These are phyloP conservation scores for Pelargonium nanum DNA, from an alignment of 345 rosid genomes.

Conservation along the genomic window DNA sequence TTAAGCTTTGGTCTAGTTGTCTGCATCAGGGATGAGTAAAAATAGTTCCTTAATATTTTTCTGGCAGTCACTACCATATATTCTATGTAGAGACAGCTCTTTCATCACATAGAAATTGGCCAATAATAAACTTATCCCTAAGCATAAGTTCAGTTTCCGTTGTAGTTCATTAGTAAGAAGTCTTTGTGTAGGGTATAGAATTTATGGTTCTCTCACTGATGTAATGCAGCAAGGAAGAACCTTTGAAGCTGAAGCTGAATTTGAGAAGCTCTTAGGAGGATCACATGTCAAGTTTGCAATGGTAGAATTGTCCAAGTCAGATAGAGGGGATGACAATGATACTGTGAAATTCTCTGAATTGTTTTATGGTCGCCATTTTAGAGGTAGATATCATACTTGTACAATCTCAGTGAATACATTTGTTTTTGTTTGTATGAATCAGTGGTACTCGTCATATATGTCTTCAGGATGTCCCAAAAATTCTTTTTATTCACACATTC, in stretches of 20 bases:
- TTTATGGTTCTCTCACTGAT: constrained; percentile 8
- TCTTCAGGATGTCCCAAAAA: constrained; percentile 7
- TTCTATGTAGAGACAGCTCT: background rate
- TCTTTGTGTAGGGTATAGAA: background rate
- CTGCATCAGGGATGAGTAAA: no score
- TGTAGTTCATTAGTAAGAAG: background rate
- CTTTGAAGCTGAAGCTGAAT: constrained; percentile 77
- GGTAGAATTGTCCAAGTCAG: constrained; percentile 65
- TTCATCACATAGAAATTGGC: background rate
- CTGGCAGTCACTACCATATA: background rate
- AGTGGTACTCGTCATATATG: constrained; percentile 5
- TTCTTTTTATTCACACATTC: constrained; percentile 61
- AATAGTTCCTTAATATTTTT: no score
- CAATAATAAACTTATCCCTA: background rate
- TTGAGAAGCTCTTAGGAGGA: constrained; percentile 74
- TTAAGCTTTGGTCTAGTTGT: no score
- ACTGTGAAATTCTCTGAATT: constrained; percentile 57
- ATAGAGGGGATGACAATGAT: constrained; percentile 59
- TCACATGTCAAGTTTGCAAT: constrained; percentile 71
- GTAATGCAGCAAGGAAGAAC: constrained; percentile 64
- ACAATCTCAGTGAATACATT: constrained; percentile 6
- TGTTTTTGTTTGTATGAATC: constrained; percentile 8
- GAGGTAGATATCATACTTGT: constrained; percentile 44
- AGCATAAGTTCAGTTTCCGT: background rate
- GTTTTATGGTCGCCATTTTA: constrained; percentile 65